Conservation (phyloP, 768 basidiomycete species). For the Phlebiopsis flavidoalba region DNA sequence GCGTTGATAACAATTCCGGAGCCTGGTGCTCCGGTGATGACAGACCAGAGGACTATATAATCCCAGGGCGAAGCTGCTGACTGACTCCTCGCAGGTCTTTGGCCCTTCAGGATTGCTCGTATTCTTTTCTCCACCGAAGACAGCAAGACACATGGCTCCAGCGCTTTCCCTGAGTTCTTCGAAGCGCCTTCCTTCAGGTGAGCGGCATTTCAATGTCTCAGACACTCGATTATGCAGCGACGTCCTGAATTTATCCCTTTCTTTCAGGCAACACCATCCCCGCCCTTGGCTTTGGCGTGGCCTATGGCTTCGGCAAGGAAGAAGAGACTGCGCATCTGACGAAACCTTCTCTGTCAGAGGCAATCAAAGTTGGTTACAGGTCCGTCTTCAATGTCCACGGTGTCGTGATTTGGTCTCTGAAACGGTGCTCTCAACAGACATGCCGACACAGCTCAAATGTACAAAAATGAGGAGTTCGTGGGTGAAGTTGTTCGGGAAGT, state of each 20-base stretch:
- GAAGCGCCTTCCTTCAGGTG: background rate
- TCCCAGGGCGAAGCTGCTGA: too few species aligned
- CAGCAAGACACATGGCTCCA: background rate
- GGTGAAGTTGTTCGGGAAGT: conserved; percentile 55
- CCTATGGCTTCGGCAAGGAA: conserved; percentile 10
- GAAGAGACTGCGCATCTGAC: conserved; percentile 8
- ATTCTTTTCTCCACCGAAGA: too few species aligned
- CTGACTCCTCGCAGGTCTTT: too few species aligned
- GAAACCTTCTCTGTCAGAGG: conserved; percentile 7
- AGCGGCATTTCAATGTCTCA: background rate
- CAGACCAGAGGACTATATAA: too few species aligned
- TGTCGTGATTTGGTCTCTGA: background rate
- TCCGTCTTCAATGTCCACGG: background rate
- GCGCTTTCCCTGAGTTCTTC: conserved; percentile 1
- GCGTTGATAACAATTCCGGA: too few species aligned
- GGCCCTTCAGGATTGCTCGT: too few species aligned
- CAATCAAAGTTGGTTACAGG: conserved; percentile 14
- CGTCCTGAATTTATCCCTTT: background rate
- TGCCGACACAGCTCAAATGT: conserved; percentile 68
- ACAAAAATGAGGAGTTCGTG: conserved; percentile 60
- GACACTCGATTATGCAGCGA: background rate
- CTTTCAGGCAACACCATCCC: conserved; percentile 7
- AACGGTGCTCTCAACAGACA: conserved; percentile 37
- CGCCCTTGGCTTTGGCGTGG: conserved; percentile 13
- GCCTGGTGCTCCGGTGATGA: too few species aligned